Evolutionary conservation across 192 early-diverging fungal species (phyloP).

Genomic region (Haplosporangium gracile): DNA sequence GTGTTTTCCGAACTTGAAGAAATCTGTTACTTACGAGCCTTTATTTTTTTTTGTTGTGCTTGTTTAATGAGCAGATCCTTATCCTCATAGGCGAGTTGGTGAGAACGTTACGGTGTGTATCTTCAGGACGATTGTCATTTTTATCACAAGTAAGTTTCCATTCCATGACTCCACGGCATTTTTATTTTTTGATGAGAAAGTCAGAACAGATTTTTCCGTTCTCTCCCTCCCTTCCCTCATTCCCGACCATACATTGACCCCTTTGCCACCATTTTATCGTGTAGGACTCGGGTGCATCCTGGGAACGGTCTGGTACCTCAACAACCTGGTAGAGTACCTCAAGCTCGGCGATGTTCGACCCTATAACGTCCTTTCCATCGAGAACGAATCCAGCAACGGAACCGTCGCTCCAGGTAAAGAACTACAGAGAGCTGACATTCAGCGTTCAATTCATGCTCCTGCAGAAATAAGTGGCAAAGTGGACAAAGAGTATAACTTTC

Average conservation of each 20-base stretch:
- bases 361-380: slow-evolving; percentile 21
- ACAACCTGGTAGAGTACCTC: slow-evolving; percentile 10
- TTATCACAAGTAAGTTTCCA: slow-evolving; percentile 19
- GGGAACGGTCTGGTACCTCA: slow-evolving; percentile 39
- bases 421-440: neutral
- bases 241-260: neutral
- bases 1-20: neutral
- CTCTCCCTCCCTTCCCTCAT: neutral
- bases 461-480: neutral
- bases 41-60: neutral
- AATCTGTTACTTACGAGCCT: neutral
- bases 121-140: slow-evolving; percentile 8
- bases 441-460: neutral
- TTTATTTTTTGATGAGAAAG: too few relatives aligned
- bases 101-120: slow-evolving; percentile 37
- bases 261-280: neutral
- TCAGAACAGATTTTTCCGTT: neutral
- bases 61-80: slow-evolving; percentile 7
- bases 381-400: neutral
- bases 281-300: slow-evolving; percentile 25
- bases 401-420: slow-evolving; percentile 13
- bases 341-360: slow-evolving; percentile 7
- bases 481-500: too few relatives aligned
- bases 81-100: slow-evolving; percentile 28
- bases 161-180: neutral